Conservation (phyloP, 306 rosid genomes). For the Cicer bijugum region DNA sequence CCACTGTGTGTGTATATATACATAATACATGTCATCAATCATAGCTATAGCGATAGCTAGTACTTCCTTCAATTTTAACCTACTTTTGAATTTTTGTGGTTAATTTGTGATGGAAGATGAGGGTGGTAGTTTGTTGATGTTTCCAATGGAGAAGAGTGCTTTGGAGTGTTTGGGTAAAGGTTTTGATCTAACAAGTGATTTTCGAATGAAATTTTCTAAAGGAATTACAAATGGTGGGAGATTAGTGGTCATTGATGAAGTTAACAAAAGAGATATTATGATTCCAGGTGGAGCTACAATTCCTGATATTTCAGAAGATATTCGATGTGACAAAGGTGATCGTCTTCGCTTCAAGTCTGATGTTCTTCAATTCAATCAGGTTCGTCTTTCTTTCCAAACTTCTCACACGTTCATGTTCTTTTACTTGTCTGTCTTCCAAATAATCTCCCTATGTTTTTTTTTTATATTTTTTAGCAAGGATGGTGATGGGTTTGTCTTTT, state of each 20-base stretch:
- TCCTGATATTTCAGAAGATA: slow-evolving; percentile 72
- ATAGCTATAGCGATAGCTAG: no score
- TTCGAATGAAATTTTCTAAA: slow-evolving; percentile 75
- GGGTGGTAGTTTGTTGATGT: slow-evolving; percentile 6
- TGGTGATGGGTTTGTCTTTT: no score
- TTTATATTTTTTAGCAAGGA: no score
- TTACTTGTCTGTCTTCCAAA: background rate
- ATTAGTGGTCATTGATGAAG: slow-evolving; percentile 74
- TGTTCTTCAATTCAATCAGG: slow-evolving; percentile 90
- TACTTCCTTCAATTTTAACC: no score
- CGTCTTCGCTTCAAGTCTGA: slow-evolving; percentile 91
- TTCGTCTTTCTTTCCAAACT: slow-evolving; percentile 2
- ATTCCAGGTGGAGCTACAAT: slow-evolving; percentile 70
- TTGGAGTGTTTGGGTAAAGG: slow-evolving; percentile 87
- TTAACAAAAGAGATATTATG: slow-evolving; percentile 67
- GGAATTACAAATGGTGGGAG: slow-evolving; percentile 50
- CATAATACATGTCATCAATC: no score
- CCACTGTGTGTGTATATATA: no score
- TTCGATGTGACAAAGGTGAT: slow-evolving; percentile 91
- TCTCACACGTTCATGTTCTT: background rate
- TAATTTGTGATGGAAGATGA: slow-evolving; percentile 44
- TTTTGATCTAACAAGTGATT: slow-evolving; percentile 85
- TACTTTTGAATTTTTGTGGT: background rate
- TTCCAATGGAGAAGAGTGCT: slow-evolving; percentile 59
- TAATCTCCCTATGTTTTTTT: background rate